Evolutionary conservation across 78 protist species (phyloP).

Genomic region (Dictyostelium capitatum): DNA sequence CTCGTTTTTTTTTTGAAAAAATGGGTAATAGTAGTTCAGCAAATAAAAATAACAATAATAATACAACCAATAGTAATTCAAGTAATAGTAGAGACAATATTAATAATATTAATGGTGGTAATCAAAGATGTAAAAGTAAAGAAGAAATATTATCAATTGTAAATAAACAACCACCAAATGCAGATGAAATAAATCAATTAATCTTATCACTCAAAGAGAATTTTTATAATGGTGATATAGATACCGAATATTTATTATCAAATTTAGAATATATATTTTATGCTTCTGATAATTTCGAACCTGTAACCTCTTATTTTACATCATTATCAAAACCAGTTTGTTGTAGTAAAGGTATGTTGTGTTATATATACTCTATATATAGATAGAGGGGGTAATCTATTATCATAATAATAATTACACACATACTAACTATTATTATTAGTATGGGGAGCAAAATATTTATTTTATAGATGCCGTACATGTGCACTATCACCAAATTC

Average conservation of each 20-base stretch:
- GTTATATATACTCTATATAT: too few relatives aligned
- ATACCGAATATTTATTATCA: background rate
- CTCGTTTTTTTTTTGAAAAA: too few relatives aligned
- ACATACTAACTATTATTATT: background rate
- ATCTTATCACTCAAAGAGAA: background rate
- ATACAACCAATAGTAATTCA: background rate
- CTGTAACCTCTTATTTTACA: background rate
- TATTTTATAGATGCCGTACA: constrained; percentile 75
- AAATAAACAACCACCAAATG: background rate
- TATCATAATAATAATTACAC: background rate
- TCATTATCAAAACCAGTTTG: constrained; percentile 29
- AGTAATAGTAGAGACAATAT: background rate
- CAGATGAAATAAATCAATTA: background rate
- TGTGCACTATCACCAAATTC: constrained; percentile 76
- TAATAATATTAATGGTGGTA: background rate
- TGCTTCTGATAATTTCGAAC: background rate
- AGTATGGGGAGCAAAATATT: constrained; percentile 67
- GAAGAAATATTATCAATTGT: background rate
- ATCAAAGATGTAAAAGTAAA: constrained; percentile 1
- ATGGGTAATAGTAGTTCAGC: background rate
- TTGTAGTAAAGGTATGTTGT: constrained; percentile 39
- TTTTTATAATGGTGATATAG: background rate
- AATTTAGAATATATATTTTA: constrained; percentile 6
- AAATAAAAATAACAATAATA: background rate
- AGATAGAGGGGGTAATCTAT: too few relatives aligned